A percentile compares a stretch with the other conserved stretches of the same genome.
These are phyloP conservation scores for Sinapis alba DNA, from an alignment of 441 rosid species.

Conservation along the genomic window DNA sequence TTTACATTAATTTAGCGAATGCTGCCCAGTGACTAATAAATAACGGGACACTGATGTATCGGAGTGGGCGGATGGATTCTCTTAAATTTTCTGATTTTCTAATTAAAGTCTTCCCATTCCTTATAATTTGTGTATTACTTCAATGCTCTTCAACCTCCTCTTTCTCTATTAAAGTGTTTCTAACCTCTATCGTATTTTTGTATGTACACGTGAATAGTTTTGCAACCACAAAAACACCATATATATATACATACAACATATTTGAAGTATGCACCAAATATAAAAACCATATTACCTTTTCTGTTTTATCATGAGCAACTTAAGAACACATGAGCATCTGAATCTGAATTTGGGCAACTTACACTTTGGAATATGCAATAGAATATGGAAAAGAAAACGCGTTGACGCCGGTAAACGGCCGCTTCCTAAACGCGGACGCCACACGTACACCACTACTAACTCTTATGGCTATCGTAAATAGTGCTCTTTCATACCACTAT, in stretches of 20 bases:
- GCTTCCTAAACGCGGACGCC: conserved; percentile 28
- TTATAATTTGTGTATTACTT: background rate
- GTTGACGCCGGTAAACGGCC: conserved; percentile 33
- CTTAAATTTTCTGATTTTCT: background rate
- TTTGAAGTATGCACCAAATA: background rate
- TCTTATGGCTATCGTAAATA: conserved; percentile 8
- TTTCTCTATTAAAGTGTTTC: background rate
- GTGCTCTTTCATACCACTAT: conserved; percentile 22
- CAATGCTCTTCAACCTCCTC: background rate
- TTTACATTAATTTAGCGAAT: background rate
- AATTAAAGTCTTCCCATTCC: background rate
- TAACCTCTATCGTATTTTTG: background rate
- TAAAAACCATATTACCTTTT: background rate
- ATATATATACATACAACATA: background rate
- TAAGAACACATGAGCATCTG: background rate
- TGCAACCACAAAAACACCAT: background rate
- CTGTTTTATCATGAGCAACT: background rate
- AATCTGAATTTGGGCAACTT: background rate
- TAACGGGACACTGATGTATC: background rate
- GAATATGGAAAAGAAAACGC: conserved; percentile 23
- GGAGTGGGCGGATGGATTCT: background rate
- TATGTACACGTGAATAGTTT: background rate
- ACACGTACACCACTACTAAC: conserved; percentile 26
- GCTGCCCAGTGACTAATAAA: background rate
- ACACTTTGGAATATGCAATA: conserved; percentile 3